Evolutionary conservation across 306 rosid species (phyloP).

Genomic region (Lablab purpureus): DNA sequence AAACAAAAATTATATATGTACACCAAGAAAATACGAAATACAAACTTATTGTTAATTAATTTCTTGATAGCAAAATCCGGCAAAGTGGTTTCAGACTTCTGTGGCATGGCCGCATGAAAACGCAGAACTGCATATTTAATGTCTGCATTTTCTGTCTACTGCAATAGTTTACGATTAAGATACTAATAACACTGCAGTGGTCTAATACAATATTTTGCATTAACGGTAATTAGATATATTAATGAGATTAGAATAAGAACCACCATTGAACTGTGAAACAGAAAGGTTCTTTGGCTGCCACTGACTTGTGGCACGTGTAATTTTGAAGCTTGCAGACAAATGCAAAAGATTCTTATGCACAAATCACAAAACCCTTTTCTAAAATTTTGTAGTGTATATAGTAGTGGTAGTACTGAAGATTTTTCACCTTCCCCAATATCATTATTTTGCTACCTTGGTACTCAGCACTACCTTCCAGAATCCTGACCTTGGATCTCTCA

Average conservation of each 20-base stretch:
- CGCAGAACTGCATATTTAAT: background rate
- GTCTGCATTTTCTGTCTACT: background rate
- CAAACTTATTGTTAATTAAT: background rate
- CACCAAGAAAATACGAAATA: background rate
- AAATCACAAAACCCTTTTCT: slow-evolving; percentile 27
- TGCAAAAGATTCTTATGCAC: slow-evolving; percentile 43
- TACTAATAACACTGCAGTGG: background rate
- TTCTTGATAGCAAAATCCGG: slow-evolving; percentile 19
- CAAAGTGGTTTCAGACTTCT: background rate
- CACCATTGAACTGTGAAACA: slow-evolving; percentile 11
- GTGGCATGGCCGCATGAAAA: background rate
- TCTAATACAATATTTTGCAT: background rate
- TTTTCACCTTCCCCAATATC: slow-evolving; percentile 35
- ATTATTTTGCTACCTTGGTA: slow-evolving; percentile 46
- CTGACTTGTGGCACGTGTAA: slow-evolving; percentile 34
- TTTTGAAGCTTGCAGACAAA: slow-evolving; percentile 40
- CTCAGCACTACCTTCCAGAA: slow-evolving; percentile 48
- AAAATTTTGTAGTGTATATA: background rate
- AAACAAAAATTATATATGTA: background rate
- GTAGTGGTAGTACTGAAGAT: background rate
- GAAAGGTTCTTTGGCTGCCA: slow-evolving; percentile 35
- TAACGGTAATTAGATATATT: background rate
- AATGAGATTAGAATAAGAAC: background rate
- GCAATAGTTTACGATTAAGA: background rate
- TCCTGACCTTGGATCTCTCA: slow-evolving; percentile 53